phyloP scores from a whole-genome alignment of 805 yeast species.

The Kodamaea laetipori region DNA sequence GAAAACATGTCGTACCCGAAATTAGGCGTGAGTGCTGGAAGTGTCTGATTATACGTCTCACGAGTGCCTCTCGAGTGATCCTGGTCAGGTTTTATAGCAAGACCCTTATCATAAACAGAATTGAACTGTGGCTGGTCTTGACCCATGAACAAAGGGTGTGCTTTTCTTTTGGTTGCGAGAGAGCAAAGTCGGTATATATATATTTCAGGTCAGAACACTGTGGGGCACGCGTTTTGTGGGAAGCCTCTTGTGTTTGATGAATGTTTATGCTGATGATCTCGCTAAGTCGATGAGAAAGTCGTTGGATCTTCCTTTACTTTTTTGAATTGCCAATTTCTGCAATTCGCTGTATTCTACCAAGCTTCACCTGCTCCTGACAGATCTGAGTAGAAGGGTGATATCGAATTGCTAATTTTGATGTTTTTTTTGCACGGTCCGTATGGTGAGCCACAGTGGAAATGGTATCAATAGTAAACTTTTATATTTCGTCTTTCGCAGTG shows the following conservation, averaged over 20 bases:
- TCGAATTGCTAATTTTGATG: slow-evolving; percentile 10
- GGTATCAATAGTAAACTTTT: too few species aligned
- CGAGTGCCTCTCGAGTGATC: slow-evolving; percentile 5
- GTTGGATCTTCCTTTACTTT: too few species aligned
- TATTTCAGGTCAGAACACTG: not conserved
- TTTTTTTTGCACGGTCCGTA: slow-evolving; percentile 8
- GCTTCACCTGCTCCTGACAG: slow-evolving; percentile 1
- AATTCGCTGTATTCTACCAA: too few species aligned
- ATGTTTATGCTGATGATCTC: not conserved
- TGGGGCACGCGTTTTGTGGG: not conserved
- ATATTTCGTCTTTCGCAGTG: too few species aligned
- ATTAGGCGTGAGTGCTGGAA: slow-evolving; percentile 6
- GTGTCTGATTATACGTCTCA: slow-evolving; percentile 1
- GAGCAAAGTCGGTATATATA: too few species aligned
- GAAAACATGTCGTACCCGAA: slow-evolving; percentile 15
- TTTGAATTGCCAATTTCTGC: too few species aligned
- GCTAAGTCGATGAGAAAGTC: too few species aligned
- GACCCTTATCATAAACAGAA: slow-evolving; percentile 9
- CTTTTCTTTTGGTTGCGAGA: slow-evolving; percentile 3
- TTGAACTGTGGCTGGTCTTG: slow-evolving; percentile 19
- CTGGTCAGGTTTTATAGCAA: slow-evolving; percentile 2
- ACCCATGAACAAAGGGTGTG: slow-evolving; percentile 2
- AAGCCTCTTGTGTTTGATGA: too few species aligned
- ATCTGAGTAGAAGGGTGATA: not conserved
- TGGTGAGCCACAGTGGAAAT: slow-evolving; percentile 9